Base-by-base conservation (phyloP, 1,139 yeast genomes). In the Geotrichum restrictum region DNA sequence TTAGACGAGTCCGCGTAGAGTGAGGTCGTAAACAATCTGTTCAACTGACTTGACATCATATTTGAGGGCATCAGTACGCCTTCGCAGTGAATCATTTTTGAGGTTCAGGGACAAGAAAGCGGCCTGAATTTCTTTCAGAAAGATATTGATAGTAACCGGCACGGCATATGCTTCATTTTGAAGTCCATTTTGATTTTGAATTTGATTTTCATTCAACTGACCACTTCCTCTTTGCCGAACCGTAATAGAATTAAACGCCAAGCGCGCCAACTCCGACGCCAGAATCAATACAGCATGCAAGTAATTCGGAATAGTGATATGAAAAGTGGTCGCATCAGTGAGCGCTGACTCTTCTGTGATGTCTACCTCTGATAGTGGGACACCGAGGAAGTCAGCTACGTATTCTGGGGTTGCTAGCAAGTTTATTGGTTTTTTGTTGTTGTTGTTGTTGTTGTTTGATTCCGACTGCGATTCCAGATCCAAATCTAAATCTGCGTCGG, bases 1-100 rank as follows among this genome's bases (percentile, higher is more conserved):
- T 22, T 29, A 27, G 24, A 49, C 39, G 11, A 62, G 50, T 7
- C 66, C 64, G 7, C 69, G 51, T 10, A 67, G 57, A 8, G 67
- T 58, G 46, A 67, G 41, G 53, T 67, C 70, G 47, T 66, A 67
- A 13, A 67, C 65, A 11, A 67, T 62, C 50, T 66, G 70, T 50
- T 69, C 72, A 16, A 67, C 66, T 51, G 66, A 66, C 55, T 68
- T 68, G 33, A 67, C 67, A 40, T 68, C 70, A 50, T 69, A 68
- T 53, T 69, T 69, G 49, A 69, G 56, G 8, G 65, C 54, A 52
- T 69, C 72, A 18, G 59, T 60, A 6, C 69, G 61, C 33, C 71
- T 53, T 36, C 72, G 57, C 51, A 69, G 57, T 27, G 60, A 55
- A 48, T 69, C 72, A 41, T 69, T 69, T 52, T 67, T 68, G 50